Base-by-base conservation (phyloP, 2,329 filamentous ascomycete genomes). In the Ascochyta clinopodiicola region DNA sequence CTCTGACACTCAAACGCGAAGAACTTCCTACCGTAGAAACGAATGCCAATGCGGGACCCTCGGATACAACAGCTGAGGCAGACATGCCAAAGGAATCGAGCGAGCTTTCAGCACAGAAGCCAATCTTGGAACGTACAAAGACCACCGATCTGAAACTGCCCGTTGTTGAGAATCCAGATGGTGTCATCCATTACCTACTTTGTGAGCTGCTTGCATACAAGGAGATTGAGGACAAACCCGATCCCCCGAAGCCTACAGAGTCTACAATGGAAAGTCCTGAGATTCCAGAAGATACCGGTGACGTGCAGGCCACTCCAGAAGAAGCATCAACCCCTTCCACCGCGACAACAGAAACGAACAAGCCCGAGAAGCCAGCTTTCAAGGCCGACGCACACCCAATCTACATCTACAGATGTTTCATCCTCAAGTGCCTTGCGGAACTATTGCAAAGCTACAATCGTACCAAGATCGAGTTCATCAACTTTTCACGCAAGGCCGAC, bases 391-490 rank as follows among this genome's bases (percentile, higher is more conserved):
- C 97, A 31, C 92, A 99, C 73, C 92, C 93, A 0, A 97, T 96
- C 57, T 99, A 96, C 77, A 88, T 98, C 48, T 99, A 98, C 71
- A 87, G 95, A 43, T 97, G 94, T 78, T 97, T 98, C 79, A 80
- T 99, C 46, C 84, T 99, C 29, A 92, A 95, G 71, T 96, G 93
- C 69, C 80, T 99, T 35, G 88, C 92, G 0, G 95, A 99, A 75
- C 84, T 99, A 13, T 81, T 99, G 13, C 88, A 90, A 53, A 96
- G 90, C 69, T 99, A 98, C 78, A 96, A 92, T 65, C 88, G 92
- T 49, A 91, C 92, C 8, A 99, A 99, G 81, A 86, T 99, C 38
- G 96, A 99, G 73, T 98, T 99, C 73, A 97, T 99, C 80, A 98
- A 97, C 75, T 99, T 97, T 79, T 98, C 96, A 63, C 88, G 94